Conservation (phyloP, 176 grass and related monocot genomes). For the Oryza punctata region DNA sequence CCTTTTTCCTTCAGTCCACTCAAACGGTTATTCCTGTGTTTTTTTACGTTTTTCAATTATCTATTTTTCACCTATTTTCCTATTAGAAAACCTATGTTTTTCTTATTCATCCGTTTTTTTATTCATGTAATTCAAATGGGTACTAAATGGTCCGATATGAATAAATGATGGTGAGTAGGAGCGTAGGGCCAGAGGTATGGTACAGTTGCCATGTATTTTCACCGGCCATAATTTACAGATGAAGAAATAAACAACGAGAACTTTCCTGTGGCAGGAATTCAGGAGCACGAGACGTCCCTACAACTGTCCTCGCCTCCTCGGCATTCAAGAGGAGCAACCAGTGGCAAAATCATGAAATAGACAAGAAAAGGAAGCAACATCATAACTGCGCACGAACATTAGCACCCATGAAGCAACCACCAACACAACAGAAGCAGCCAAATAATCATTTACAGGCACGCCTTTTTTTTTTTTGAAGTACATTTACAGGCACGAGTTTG, state of each 20-base stretch:
- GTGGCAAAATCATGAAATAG: neutral
- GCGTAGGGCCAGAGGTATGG: neutral
- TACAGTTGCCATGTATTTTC: neutral
- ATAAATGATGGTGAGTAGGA: neutral
- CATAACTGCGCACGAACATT: neutral
- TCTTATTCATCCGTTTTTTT: too few species aligned
- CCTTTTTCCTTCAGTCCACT: too few species aligned
- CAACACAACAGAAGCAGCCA: slow-evolving; percentile 1
- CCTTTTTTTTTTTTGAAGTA: neutral
- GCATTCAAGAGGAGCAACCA: neutral
- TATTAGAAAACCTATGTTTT: too few species aligned
- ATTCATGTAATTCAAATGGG: too few species aligned
- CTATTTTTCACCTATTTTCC: too few species aligned
- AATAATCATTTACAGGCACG: slow-evolving; percentile 33
- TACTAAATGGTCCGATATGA: neutral
- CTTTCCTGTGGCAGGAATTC: neutral
- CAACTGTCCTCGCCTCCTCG: neutral
- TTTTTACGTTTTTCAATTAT: too few species aligned
- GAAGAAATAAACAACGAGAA: neutral
- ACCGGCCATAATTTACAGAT: neutral
- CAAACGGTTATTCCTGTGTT: too few species aligned
- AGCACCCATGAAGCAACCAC: neutral
- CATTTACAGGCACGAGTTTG: neutral
- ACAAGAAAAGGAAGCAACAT: neutral
- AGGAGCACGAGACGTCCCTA: neutral